phyloP scores from a whole-genome alignment of 352 stramenopile species.

The Halophytophthora polymorphica region DNA sequence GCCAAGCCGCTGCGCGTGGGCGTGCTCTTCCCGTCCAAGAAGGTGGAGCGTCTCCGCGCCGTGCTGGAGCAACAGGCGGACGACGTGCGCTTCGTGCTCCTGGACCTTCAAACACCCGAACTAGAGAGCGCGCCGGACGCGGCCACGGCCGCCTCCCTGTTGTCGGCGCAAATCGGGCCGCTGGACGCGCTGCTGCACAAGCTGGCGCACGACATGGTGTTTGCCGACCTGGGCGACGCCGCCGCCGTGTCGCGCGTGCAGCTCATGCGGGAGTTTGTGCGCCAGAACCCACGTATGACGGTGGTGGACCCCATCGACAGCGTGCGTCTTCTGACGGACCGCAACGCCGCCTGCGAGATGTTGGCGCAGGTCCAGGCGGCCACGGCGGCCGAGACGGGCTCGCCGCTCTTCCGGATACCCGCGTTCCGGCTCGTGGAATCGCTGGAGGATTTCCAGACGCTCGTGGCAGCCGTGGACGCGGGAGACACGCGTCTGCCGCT shows the following conservation, averaged over 20 bases:
- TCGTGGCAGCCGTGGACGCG: slow-evolving; percentile 35
- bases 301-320: slow-evolving; percentile 70
- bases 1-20: slow-evolving; percentile 47
- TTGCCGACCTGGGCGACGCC: slow-evolving; percentile 47
- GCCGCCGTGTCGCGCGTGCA: slow-evolving; percentile 38
- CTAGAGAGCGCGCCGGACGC: slow-evolving; percentile 14
- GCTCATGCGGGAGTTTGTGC: slow-evolving; percentile 49
- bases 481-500: slow-evolving; percentile 52
- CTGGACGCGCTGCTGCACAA: slow-evolving; percentile 79
- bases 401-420: slow-evolving; percentile 45
- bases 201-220: slow-evolving; percentile 83
- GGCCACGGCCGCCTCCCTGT: slow-evolving; percentile 13
- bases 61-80: slow-evolving; percentile 42
- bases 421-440: slow-evolving; percentile 45
- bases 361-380: slow-evolving; percentile 25
- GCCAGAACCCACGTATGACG: slow-evolving; percentile 38
- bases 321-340: slow-evolving; percentile 69
- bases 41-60: slow-evolving; percentile 70
- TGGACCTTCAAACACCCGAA: slow-evolving; percentile 53
- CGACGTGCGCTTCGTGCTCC: slow-evolving; percentile 68
- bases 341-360: slow-evolving; percentile 54
- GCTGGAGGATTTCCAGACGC: slow-evolving; percentile 30
- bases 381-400: background rate
- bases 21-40: slow-evolving; percentile 81
- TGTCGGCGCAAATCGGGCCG: slow-evolving; percentile 38